phyloP scores from a whole-genome alignment of 1,284 basidiomycete genomes.

The Moesziomyces sp. region DNA sequence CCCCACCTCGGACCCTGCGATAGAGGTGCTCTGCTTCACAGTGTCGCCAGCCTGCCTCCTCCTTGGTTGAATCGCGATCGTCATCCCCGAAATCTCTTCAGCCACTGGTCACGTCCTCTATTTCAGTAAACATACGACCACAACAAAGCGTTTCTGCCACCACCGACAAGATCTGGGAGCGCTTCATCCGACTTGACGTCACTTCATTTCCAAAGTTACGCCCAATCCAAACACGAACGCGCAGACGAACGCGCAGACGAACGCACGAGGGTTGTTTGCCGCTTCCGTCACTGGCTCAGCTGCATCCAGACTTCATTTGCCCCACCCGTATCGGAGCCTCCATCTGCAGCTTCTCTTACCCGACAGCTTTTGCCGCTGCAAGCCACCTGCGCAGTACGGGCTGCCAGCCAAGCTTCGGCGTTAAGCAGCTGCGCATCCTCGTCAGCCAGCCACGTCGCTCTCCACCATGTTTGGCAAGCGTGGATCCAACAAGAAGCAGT shows the following conservation, averaged over 20 bases:
- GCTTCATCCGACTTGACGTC: no score
- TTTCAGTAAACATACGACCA: no score
- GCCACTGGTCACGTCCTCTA: no score
- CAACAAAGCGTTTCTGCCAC: no score
- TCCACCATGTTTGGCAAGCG: slow-evolving; percentile 36
- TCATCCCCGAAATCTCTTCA: no score
- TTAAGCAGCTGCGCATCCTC: not conserved
- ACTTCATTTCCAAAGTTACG: not conserved
- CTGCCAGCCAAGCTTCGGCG: not conserved
- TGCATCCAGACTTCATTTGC: not conserved
- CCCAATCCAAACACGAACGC: not conserved
- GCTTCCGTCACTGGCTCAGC: not conserved
- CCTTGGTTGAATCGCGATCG: not conserved
- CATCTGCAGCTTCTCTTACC: not conserved
- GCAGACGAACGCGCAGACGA: not conserved
- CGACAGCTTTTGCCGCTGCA: not conserved
- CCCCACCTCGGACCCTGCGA: not conserved
- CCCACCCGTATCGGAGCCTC: not conserved
- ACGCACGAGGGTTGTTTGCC: not conserved
- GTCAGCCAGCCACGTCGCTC: not conserved
- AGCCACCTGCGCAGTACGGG: not conserved
- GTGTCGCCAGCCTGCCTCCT: not conserved
- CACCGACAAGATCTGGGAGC: not conserved
- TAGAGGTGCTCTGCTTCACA: not conserved
- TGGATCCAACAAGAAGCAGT: slow-evolving; percentile 11